Evolutionary conservation across 495 filamentous ascomycete species (phyloP).

Genomic region (Filosporella fistucella): DNA sequence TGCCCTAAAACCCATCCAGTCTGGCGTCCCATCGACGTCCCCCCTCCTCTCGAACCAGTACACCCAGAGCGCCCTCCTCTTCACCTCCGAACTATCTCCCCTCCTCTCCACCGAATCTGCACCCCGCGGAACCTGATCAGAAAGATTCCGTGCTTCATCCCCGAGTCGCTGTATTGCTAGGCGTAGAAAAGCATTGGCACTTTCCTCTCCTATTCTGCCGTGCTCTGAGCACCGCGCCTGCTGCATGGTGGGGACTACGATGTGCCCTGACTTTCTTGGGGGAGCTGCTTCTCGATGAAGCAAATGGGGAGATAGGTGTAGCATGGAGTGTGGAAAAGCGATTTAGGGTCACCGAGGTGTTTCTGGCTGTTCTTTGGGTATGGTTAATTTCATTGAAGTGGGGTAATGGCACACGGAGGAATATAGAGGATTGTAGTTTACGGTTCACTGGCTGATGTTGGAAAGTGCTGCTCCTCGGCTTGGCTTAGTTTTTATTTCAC

Average conservation of each 20-base stretch:
- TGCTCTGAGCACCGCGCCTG: slow-evolving; percentile 53
- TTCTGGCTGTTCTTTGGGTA: slow-evolving; percentile 82
- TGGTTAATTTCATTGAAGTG: too few relatives aligned
- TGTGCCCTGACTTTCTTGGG: slow-evolving; percentile 56
- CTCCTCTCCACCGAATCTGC: slow-evolving; percentile 15
- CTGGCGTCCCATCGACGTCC: slow-evolving; percentile 18
- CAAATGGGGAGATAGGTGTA: slow-evolving; percentile 1
- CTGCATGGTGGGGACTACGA: slow-evolving; percentile 58
- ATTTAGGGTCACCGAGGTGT: slow-evolving; percentile 69
- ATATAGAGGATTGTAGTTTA: too few relatives aligned
- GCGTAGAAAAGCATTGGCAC: slow-evolving; percentile 58
- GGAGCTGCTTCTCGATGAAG: slow-evolving; percentile 38
- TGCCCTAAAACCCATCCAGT: slow-evolving; percentile 19
- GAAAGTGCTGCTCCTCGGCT: slow-evolving; percentile 72
- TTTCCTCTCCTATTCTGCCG: slow-evolving; percentile 58
- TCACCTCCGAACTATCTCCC: slow-evolving; percentile 2
- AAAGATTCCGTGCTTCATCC: slow-evolving; percentile 44
- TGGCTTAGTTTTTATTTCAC: slow-evolving; percentile 89
- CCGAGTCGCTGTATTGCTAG: slow-evolving; percentile 59
- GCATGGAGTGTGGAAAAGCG: slow-evolving; percentile 23
- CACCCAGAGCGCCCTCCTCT: neutral
- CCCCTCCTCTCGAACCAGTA: neutral
- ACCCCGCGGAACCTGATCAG: slow-evolving; percentile 13
- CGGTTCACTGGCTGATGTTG: slow-evolving; percentile 14
- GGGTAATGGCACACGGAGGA: neutral